These are phyloP conservation scores for Pseudocercospora crystallina DNA, from an alignment of 2,329 filamentous ascomycete genomes.

Conservation along the genomic window DNA sequence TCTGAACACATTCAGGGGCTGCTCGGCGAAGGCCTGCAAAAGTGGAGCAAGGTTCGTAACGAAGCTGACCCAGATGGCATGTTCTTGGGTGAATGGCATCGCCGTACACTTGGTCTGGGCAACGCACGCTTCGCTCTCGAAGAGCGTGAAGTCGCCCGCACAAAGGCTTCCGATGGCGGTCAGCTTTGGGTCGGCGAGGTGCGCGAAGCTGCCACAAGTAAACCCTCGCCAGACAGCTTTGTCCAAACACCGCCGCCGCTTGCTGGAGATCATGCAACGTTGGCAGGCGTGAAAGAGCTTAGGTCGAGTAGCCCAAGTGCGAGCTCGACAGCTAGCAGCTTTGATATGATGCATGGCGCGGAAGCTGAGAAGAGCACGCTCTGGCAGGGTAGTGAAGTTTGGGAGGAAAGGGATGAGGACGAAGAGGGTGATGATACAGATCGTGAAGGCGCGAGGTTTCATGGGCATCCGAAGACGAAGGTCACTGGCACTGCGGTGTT, in stretches of 20 bases:
- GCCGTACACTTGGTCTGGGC: slow-evolving; percentile 60
- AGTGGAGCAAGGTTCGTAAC: slow-evolving; percentile 68
- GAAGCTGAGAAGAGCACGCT: slow-evolving; percentile 41
- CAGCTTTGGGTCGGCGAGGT: slow-evolving; percentile 39
- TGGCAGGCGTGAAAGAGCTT: slow-evolving; percentile 5
- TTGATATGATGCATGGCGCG: slow-evolving; percentile 47
- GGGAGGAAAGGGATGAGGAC: slow-evolving; percentile 26
- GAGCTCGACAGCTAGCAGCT: slow-evolving; percentile 40
- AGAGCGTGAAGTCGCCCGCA: slow-evolving; percentile 42
- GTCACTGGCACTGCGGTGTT: slow-evolving; percentile 36
- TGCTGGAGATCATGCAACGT: background rate
- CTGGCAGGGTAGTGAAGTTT: slow-evolving; percentile 21
- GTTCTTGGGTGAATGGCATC: slow-evolving; percentile 90
- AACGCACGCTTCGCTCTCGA: slow-evolving; percentile 38
- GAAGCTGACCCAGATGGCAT: slow-evolving; percentile 76
- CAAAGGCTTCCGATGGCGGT: slow-evolving; percentile 43
- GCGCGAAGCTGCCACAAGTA: background rate
- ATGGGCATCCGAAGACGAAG: slow-evolving; percentile 27
- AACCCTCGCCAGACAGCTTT: slow-evolving; percentile 18
- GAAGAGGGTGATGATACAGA: slow-evolving; percentile 17
- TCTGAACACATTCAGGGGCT: slow-evolving; percentile 62
- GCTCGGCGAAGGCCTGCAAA: slow-evolving; percentile 66
- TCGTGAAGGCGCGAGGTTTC: slow-evolving; percentile 27
- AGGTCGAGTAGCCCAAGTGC: slow-evolving; percentile 23
- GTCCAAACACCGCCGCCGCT: slow-evolving; percentile 29